Evolutionary conservation across 139 green algal genomes (phyloP).

Genomic region (Chloropicon primus): DNA sequence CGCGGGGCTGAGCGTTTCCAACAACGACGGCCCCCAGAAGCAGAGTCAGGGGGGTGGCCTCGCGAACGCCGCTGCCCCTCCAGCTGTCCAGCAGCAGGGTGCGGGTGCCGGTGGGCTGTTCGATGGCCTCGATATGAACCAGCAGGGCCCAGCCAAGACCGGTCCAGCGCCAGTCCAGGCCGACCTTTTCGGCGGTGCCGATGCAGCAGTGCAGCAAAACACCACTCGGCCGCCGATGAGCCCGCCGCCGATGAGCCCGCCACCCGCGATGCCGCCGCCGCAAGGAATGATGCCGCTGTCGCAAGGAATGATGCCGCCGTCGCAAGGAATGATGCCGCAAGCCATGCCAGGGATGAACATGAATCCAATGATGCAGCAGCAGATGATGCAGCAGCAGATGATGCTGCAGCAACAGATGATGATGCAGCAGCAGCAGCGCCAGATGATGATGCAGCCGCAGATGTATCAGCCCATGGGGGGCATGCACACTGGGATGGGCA

Average conservation of each 20-base stretch:
- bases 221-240: neutral
- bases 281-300: neutral
- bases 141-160: neutral
- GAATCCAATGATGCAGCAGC: no score
- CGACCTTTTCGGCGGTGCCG: no score
- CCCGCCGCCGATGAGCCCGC: neutral
- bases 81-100: neutral
- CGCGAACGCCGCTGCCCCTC: no score
- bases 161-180: no score
- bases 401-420: neutral
- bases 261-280: neutral
- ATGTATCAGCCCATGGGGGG: neutral
- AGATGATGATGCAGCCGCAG: neutral
- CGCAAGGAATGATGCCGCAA: no score
- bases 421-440: neutral
- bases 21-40: no score
- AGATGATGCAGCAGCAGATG: neutral
- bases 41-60: no score
- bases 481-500: neutral
- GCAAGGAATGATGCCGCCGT: neutral
- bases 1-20: neutral
- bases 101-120: neutral
- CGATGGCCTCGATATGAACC: neutral
- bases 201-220: no score
- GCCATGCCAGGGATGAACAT: no score